Evolutionary conservation across 2,329 filamentous ascomycete species (phyloP).

Genomic region (Didymella keratinophila): DNA sequence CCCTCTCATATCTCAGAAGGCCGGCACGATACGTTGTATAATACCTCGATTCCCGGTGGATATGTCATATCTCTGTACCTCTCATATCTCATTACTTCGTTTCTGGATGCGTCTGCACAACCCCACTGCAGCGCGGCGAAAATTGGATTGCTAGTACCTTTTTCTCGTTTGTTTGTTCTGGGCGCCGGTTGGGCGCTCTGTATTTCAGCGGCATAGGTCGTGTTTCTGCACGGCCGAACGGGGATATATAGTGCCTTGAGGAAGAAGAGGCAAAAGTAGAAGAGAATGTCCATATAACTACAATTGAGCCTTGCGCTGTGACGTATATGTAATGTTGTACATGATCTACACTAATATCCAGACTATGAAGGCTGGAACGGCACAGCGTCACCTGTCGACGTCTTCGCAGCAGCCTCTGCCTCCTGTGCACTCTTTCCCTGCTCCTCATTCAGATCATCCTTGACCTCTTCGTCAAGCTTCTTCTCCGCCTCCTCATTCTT

Average conservation of each 20-base stretch:
- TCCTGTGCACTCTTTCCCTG: neutral
- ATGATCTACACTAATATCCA: conserved; percentile 1
- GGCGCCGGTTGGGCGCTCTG: conserved; percentile 1
- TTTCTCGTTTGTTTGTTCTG: conserved; percentile 13
- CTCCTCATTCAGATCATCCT: conserved; percentile 3
- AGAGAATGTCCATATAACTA: conserved; percentile 11
- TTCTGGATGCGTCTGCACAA: conserved; percentile 1
- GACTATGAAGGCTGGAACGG: conserved; percentile 14
- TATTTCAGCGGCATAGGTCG: conserved; percentile 9
- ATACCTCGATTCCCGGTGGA: conserved; percentile 26
- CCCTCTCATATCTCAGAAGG: conserved; percentile 23
- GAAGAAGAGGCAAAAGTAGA: conserved; percentile 1
- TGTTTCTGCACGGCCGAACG: neutral
- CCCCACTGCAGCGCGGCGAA: too few relatives aligned
- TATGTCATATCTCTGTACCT: conserved; percentile 10
- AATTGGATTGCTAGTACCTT: conserved; percentile 4
- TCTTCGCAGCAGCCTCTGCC: conserved; percentile 10
- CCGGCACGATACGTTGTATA: conserved; percentile 26
- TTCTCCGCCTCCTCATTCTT: conserved; percentile 19
- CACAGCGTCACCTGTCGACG: conserved; percentile 4
- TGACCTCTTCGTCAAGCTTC: conserved; percentile 9
- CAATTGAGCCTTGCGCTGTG: neutral
- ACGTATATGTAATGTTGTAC: conserved; percentile 1
- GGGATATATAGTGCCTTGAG: conserved; percentile 3
- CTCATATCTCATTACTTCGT: conserved; percentile 8